These are phyloP conservation scores for Agaricus subrufescens DNA, from an alignment of 768 basidiomycete genomes.

Conservation along the genomic window DNA sequence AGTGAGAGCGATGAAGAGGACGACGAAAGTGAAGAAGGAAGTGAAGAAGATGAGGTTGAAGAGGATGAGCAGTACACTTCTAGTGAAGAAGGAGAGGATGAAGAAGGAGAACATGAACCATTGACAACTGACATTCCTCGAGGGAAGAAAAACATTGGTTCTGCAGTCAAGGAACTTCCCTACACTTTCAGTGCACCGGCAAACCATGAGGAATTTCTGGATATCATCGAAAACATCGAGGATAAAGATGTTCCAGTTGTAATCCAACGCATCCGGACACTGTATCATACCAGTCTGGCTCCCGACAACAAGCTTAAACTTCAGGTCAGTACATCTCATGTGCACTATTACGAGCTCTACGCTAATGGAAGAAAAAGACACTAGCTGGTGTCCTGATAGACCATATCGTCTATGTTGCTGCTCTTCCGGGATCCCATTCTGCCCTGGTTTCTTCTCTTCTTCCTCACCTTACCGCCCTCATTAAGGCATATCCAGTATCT, in stretches of 20 bases:
- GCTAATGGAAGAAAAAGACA: constrained; percentile 36
- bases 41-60: constrained; percentile 32
- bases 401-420: constrained; percentile 74
- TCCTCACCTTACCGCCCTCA: constrained; percentile 75
- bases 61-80: constrained; percentile 8
- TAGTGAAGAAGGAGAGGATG: constrained; percentile 22
- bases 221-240: constrained; percentile 65
- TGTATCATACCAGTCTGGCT: constrained; percentile 91
- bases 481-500: constrained; percentile 75
- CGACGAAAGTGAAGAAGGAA: constrained; percentile 31
- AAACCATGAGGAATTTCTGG: constrained; percentile 85
- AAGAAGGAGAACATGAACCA: constrained; percentile 44
- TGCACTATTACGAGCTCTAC: neutral
- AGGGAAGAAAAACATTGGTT: constrained; percentile 28
- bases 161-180: constrained; percentile 60
- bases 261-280: constrained; percentile 82
- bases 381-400: constrained; percentile 81
- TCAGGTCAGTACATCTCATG: constrained; percentile 50
- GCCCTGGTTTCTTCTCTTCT: constrained; percentile 58
- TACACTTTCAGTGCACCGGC: constrained; percentile 90
- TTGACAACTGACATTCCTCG: constrained; percentile 25
- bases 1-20: constrained; percentile 29
- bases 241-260: constrained; percentile 76
- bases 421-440: constrained; percentile 58
- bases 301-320: constrained; percentile 90